Evolutionary conservation across 768 basidiomycete species (phyloP).

Genomic region (Mycena belliarum): DNA sequence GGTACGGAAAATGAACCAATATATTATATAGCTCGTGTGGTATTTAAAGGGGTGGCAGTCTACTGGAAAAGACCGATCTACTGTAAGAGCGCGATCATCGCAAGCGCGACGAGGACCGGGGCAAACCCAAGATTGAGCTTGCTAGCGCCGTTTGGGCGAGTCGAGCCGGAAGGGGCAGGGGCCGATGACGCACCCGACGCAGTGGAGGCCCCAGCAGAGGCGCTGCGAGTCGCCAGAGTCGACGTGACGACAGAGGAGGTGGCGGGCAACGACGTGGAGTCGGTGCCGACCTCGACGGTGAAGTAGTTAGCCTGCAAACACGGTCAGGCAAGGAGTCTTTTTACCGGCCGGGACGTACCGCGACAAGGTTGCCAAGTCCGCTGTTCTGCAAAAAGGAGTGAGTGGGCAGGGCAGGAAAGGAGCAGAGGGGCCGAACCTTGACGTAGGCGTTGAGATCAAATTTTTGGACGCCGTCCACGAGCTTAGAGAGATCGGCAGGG

Average conservation of each 20-base stretch:
- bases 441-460: slow-evolving; percentile 64
- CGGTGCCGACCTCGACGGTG: slow-evolving; percentile 68
- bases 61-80: neutral
- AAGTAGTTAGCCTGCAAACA: slow-evolving; percentile 63
- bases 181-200: neutral
- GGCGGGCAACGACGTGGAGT: slow-evolving; percentile 49
- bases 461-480: slow-evolving; percentile 51
- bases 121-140: neutral
- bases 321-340: slow-evolving; percentile 1
- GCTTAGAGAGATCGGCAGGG: slow-evolving; percentile 53
- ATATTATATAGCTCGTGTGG: neutral
- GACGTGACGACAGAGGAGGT: slow-evolving; percentile 70
- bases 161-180: neutral
- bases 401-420: neutral
- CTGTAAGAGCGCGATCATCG: neutral
- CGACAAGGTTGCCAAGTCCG: slow-evolving; percentile 60
- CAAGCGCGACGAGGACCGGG: neutral
- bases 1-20: slow-evolving; percentile 20
- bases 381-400: slow-evolving; percentile 43
- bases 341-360: slow-evolving; percentile 35
- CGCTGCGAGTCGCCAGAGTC: slow-evolving; percentile 39
- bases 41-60: neutral
- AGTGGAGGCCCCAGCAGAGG: neutral
- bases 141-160: neutral
- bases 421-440: slow-evolving; percentile 35